phyloP scores from a whole-genome alignment of 306 rosid species.

The Acacia confusa region DNA sequence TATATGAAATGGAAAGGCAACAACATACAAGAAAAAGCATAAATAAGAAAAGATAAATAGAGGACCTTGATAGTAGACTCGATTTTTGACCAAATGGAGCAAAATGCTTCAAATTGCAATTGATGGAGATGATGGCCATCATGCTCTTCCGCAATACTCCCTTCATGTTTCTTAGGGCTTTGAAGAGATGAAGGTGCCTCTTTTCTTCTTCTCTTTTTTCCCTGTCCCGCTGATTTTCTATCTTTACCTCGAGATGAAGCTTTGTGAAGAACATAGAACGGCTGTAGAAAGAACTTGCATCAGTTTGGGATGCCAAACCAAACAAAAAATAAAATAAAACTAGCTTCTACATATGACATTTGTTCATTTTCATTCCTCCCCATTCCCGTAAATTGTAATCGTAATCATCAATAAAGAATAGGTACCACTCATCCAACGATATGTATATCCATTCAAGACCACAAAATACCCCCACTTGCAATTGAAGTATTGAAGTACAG shows the following conservation, averaged over 20 bases:
- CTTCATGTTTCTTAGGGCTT: conserved; percentile 37
- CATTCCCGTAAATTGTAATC: not conserved
- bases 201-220: conserved; percentile 49
- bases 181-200: conserved; percentile 45
- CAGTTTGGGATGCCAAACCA: conserved; percentile 16
- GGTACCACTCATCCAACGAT: not conserved
- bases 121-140: conserved; percentile 33
- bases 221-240: conserved; percentile 39
- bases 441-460: not conserved
- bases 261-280: conserved; percentile 76
- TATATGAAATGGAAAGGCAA: not conserved
- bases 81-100: conserved; percentile 64
- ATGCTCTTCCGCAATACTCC: conserved; percentile 33
- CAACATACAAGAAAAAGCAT: not conserved
- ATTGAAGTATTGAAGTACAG: not conserved
- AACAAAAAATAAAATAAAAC: not conserved
- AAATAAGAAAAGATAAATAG: not conserved
- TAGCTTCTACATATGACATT: not conserved
- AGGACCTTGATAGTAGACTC: conserved; percentile 73
- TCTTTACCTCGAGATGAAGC: conserved; percentile 47
- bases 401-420: conserved; percentile 2
- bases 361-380: not conserved
- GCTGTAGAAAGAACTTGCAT: conserved; percentile 41
- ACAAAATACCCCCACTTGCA: not conserved
- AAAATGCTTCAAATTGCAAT: conserved; percentile 53